Base-by-base conservation (phyloP, 2,329 filamentous ascomycete species). In the Fusarium sterilihyphosum region DNA sequence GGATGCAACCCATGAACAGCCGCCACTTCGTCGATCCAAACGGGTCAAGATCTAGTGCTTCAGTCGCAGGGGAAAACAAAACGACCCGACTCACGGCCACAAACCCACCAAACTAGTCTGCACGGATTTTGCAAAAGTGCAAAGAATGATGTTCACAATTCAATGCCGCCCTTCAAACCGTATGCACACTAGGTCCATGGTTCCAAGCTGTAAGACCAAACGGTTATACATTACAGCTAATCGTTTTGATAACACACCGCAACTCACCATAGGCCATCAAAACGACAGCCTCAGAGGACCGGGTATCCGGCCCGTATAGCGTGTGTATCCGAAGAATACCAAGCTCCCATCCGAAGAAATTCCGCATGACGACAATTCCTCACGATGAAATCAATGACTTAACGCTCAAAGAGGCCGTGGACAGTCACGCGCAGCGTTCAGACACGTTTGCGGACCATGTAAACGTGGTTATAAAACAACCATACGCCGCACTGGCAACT, bases 11-110 rank as follows among this genome's bases (percentile, higher is more conserved):
- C 66, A 66, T 24, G 65, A 68, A 12, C 64, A 63, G 20, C 62
- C 71, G 47, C 38, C 49, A 17, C 75, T 78, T 37, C 73, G 77
- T 50, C 75, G 77, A 68, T 78, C 77, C 69, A 78, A 78, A 53
- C 66, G 77, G 61, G 56, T 65, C n/a, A 78, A 61, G 46, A 56
- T 61, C 29, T 78, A 75, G 54, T 33, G 54, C 31, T 41, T 38
- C 26, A 37, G 20, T 29, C 37, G 24, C 10, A 41, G 22, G 24
- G 35, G 24, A 41, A 56, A 41, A 29, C 35, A 56, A n/a, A 53
- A 14, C 20, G 6, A n/a, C 33, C 40, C 24, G 35, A 41, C 20
- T 41, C 52, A 56, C 14, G 18, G 33, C 20, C 22, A 40, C 14
- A 26, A 56, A 18, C n/a, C 35, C 14, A 41, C 20, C 41, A 31